These are phyloP conservation scores for Argentina anserina DNA, from an alignment of 306 rosid genomes.

Conservation along the genomic window DNA sequence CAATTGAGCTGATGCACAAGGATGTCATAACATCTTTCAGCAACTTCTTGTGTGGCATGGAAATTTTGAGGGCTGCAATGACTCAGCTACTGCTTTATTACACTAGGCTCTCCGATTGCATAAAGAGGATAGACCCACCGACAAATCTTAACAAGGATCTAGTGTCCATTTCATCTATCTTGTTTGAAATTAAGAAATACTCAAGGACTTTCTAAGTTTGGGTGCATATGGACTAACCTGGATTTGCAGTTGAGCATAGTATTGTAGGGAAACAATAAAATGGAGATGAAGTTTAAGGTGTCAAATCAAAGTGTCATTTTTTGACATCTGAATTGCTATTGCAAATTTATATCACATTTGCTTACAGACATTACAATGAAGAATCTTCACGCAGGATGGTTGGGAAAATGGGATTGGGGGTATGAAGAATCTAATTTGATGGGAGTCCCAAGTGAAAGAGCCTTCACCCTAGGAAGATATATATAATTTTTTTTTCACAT, in stretches of 20 bases:
- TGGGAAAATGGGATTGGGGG: not conserved
- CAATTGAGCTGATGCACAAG: slow-evolving; percentile 97
- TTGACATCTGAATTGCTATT: not conserved
- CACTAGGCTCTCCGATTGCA: slow-evolving; percentile 89
- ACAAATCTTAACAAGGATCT: slow-evolving; percentile 86
- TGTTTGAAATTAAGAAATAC: slow-evolving; percentile 93
- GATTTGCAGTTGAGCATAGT: not conserved
- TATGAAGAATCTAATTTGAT: not conserved
- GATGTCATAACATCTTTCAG: slow-evolving; percentile 98
- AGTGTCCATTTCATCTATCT: slow-evolving; percentile 78
- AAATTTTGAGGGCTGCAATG: slow-evolving; percentile 77
- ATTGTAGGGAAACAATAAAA: not conserved
- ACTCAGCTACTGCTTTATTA: slow-evolving; percentile 87
- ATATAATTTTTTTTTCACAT: no score
- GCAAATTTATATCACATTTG: not conserved
- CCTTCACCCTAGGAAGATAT: no score
- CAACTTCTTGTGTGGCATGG: slow-evolving; percentile 98
- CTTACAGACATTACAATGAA: not conserved
- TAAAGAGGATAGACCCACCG: slow-evolving; percentile 76
- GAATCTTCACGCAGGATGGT: not conserved
- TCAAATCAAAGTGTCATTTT: not conserved
- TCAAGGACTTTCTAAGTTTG: slow-evolving; percentile 79
- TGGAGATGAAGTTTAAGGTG: not conserved
- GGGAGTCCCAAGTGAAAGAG: no score
- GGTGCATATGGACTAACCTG: slow-evolving; percentile 8